phyloP scores from a whole-genome alignment of 139 green algal species.

The Parachlorella kessleri region DNA sequence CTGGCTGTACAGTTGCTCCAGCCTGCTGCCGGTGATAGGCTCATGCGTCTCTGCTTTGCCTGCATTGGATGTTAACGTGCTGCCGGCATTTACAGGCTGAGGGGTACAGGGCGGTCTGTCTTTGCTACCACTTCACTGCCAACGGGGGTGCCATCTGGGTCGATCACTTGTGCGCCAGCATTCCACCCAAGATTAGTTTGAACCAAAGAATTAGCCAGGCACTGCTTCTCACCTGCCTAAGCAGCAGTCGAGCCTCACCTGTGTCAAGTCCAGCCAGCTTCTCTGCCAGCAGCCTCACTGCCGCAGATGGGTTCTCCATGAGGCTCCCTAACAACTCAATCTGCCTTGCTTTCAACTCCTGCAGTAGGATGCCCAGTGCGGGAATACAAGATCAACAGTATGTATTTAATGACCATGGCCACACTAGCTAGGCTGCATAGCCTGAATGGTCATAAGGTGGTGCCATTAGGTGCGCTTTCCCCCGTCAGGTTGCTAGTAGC shows the following conservation, averaged over 20 bases:
- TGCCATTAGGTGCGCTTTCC: no score
- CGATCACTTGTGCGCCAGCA: neutral
- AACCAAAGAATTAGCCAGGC: neutral
- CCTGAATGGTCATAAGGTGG: no score
- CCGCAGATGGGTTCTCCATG: neutral
- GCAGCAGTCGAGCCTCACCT: neutral
- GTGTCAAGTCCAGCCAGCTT: no score
- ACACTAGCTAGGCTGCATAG: no score
- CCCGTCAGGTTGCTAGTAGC: no score
- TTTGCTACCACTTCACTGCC: neutral
- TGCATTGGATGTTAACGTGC: neutral
- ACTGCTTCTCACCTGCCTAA: neutral
- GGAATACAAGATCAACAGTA: no score
- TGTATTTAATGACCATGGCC: no score
- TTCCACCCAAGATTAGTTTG: neutral
- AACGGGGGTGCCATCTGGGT: neutral
- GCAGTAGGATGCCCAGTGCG: no score
- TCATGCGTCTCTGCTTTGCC: neutral
- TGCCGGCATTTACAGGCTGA: no score
- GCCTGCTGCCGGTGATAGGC: neutral
- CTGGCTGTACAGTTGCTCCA: neutral
- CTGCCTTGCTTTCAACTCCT: neutral
- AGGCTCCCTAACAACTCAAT: neutral
- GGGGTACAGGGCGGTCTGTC: no score
- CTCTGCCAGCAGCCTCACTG: neutral